Percentiles rank a stretch among this genome's conserved stretches.
Conservation (phyloP, 169 alveolate genomes). For the Plasmodium ovale region DNA sequence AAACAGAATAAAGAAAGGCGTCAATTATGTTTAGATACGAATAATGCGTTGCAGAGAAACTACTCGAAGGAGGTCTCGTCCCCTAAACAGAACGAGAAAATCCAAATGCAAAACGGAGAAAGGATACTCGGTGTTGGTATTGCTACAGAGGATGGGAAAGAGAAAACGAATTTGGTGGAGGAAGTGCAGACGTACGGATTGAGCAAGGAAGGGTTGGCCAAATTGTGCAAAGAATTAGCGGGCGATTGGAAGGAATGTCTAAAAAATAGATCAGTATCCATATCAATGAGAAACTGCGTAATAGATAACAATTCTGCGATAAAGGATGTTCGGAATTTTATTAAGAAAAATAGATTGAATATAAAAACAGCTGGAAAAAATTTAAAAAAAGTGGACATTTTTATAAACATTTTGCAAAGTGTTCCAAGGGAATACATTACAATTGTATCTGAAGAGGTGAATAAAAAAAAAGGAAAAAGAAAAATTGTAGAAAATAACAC, state of each 20-base stretch:
- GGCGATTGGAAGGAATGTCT: conserved; percentile 9
- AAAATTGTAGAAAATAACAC: background rate
- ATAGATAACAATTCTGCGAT: conserved; percentile 79
- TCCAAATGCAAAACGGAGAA: background rate
- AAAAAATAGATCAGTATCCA: conserved; percentile 12
- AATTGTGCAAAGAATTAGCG: conserved; percentile 55
- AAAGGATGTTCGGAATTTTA: conserved; percentile 83
- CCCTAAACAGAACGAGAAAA: background rate
- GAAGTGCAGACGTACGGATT: conserved; percentile 13
- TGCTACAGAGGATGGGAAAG: background rate
- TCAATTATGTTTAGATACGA: background rate
- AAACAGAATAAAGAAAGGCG: background rate
- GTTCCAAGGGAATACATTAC: conserved; percentile 78
- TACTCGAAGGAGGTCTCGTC: background rate
- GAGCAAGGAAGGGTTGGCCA: conserved; percentile 25
- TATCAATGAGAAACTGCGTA: conserved; percentile 77
- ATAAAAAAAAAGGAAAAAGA: background rate
- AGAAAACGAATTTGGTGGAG: background rate
- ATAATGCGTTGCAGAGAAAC: too few relatives aligned
- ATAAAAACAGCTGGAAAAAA: conserved; percentile 87
- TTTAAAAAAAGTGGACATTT: conserved; percentile 78
- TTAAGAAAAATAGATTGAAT: conserved; percentile 82
- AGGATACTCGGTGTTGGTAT: background rate
- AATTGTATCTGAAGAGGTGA: conserved; percentile 3
- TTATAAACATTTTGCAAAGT: conserved; percentile 77